Base-by-base conservation (phyloP, 1,284 basidiomycete genomes). In the Ceratobasidium sp. region DNA sequence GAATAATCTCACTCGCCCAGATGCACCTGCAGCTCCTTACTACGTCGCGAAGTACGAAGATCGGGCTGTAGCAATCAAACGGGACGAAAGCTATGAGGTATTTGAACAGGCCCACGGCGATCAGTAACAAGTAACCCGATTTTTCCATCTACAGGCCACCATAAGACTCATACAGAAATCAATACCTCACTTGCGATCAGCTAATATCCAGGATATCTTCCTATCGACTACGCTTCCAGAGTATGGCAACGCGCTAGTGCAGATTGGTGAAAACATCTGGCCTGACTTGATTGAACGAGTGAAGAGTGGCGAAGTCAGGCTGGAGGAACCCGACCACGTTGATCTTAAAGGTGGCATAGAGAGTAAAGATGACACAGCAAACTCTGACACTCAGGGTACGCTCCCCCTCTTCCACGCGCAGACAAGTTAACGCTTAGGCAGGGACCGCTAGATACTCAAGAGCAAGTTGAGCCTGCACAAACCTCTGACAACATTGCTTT, bases 251-350 rank as follows among this genome's bases (percentile, higher is more conserved):
- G 26, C 26, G 13, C 17, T 9, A 4, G 42, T 44, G 20, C 17
- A 64, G 17, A 23, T 64, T 64, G 44, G 62, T 40, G 62, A 65
- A 40, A 42, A 65, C 13, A 48, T 48, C 62, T 65, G 62, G 62
- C 20, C 62, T 20, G 62, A 65, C 12, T 9, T 65, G 5, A 42
- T 44, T n/a, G 40, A n/a, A 38, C 17, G 23, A 7, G 62, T 65
- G 38, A 65, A 42, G 42, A 48, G 2, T 15, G 42, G 44, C 13
- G 44, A 65, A 10, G 46, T 65, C 44, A 48, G 20, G 3, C 23
- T 65, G 20, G 62, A 65, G 17, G 52, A 23, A 54, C 17, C 23
- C 52, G 23, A 54, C 52, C n/a, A n/a, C n/a, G n/a, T n/a, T n/a
- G n/a, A n/a, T n/a, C n/a, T n/a, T n/a, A n/a, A n/a, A n/a, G n/a